Conservation (phyloP, 225 moss, liverwort and hornwort genomes). For the Anthoceros angustus region DNA sequence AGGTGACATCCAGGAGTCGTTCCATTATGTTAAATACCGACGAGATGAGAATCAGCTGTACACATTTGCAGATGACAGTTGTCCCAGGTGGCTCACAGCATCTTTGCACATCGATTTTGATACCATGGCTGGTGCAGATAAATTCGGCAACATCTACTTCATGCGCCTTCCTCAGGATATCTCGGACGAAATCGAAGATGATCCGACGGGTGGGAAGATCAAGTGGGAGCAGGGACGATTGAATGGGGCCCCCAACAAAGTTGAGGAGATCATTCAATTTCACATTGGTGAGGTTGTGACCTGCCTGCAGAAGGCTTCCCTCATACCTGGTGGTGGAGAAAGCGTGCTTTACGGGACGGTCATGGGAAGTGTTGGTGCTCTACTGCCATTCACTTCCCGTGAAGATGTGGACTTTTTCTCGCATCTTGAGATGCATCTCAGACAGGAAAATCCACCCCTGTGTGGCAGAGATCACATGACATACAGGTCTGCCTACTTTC, state of each 20-base stretch:
- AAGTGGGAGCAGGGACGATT: conserved; percentile 99
- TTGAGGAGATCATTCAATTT: conserved; percentile 95
- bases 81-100: conserved; percentile 94
- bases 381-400: conserved; percentile 82
- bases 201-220: conserved; percentile 97
- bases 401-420: conserved; percentile 99
- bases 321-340: conserved; percentile 94
- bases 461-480: conserved; percentile 98
- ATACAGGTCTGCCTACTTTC: conserved; percentile 88
- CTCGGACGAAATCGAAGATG: conserved; percentile 97
- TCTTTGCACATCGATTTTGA: conserved; percentile 97
- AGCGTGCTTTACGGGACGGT: conserved; percentile 82
- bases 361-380: conserved; percentile 93
- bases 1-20: conserved; percentile 98
- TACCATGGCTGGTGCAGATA: conserved; percentile 97
- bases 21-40: conserved; percentile 97
- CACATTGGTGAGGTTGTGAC: conserved; percentile 97
- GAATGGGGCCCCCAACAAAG: conserved; percentile 98
- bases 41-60: conserved; percentile 96
- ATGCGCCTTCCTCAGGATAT: conserved; percentile 98
- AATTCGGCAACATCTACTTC: conserved; percentile 95
- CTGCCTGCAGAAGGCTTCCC: conserved; percentile 91
- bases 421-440: conserved; percentile 94
- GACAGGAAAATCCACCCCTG: conserved; percentile 93
- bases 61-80: conserved; percentile 96